Evolutionary conservation across 78 protist genomes (phyloP), one percentile per base, ranked within the genome.

Genomic region (Monosiga brevicollis): DNA sequence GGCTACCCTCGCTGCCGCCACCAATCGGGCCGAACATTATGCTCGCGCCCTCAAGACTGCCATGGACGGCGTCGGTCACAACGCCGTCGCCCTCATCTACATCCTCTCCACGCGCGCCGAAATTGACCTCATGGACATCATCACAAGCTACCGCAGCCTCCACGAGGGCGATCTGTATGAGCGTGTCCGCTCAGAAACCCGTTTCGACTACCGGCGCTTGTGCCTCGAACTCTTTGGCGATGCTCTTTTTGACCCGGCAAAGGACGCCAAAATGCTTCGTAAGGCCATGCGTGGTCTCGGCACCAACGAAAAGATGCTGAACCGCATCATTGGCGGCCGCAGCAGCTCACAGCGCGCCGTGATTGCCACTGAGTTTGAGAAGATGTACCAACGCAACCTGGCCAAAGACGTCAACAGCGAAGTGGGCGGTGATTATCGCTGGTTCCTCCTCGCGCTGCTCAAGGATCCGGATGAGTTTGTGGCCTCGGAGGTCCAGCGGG

Each of bases 51-150:
- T 79, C 32, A 1, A 79, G 35, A 0, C 10, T 26, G 1, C 71
- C 2, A 41, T 79, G 82, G 35, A 42, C 38, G 83, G 83, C 32
- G 37, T 55, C n/a, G 83, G 83, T 38, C 20, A 36, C 23, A 34
- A 80, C 43, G 82, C 37, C 2, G 35, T 0, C 39, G 0, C 62
- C n/a, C 73, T 79, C 39, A 79, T 11, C 26, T 11, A 0, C 73
- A 34, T 79, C 20, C 26, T 79, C 15, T 24, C 23, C 22, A 34
- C 76, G 76, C 76, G 76, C 73, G 11, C 35, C 73, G 73, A 62
- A 32, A 23, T 23, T 20, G 73, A 62, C 25, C 25, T 62, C 34
- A 6, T 23, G 73, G 23, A 62, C 73, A 20, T 62, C 25, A 23
- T 1, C 35, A 6, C 11, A 32, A 20, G 1, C 35, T 20, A 20